Evolutionary conservation across 768 basidiomycete species (phyloP), one percentile per base, ranked within the genome.

Genomic region (Pulveroboletus sp.): DNA sequence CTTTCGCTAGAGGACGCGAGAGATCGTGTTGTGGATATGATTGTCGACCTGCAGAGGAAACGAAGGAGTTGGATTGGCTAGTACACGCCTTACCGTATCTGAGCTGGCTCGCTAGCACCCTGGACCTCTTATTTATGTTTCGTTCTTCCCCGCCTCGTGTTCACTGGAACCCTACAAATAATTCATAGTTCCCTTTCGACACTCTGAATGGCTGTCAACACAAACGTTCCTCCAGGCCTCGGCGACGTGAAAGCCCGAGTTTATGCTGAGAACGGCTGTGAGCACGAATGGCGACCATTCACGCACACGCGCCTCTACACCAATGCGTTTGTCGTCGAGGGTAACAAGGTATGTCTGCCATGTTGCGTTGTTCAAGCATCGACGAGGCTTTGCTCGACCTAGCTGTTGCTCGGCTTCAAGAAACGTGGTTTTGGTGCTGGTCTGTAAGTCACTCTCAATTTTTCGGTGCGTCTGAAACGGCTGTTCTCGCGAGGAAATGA

Each of bases 381-480:
- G 24, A 17, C 8, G n/a, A 21, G 31, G 8, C 20, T 2, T 27
- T 20, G 79, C 2, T 82, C 82, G 36, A 73, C 77, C 45, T 77
- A 88, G 82, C 66, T 91, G 13, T 67, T 91, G 14, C 75, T 91
- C 9, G 89, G 89, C 4, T 78, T 77, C 58, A 91, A 91, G 67
- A 90, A 90, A 63, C 76, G 89, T 21, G 89, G 89, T 2, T 82
- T 89, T 61, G 89, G 88, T 21, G 69, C 69, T 32, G 74, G 77
- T 51, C 72, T 79, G 87, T 87, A 55, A 47, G 77, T 54, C 40
- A 14, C 5, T 29, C n/a, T n/a, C n/a, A n/a, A n/a, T 29, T 29
- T 29, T 29, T 9, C 8, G 27, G 12, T 9, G 27, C 25, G 25
- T 27, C 25, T 27, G 25, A 5, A 5, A 9, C 25, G 25, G 25